phyloP scores from a whole-genome alignment of 2,329 filamentous ascomycete genomes.

The Pseudopyrenochaeta lycopersici region DNA sequence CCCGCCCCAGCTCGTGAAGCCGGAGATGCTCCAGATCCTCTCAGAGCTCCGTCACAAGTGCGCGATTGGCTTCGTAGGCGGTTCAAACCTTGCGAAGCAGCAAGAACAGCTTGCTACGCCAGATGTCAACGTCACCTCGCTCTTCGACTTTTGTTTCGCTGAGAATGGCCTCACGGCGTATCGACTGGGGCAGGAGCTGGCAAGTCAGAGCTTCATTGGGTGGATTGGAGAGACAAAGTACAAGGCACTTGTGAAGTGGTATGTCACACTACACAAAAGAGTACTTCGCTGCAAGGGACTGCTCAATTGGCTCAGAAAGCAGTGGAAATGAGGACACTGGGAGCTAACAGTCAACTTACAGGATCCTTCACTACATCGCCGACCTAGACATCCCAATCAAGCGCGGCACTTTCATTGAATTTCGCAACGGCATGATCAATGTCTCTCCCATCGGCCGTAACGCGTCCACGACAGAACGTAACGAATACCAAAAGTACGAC shows the following conservation, averaged over 20 bases:
- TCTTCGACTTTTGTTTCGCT: slow-evolving; percentile 98
- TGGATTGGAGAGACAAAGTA: slow-evolving; percentile 89
- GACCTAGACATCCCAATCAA: slow-evolving; percentile 86
- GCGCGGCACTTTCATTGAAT: slow-evolving; percentile 86
- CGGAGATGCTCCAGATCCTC: slow-evolving; percentile 86
- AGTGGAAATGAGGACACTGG: not conserved
- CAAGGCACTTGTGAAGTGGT: slow-evolving; percentile 76
- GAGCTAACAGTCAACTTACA: slow-evolving; percentile 45
- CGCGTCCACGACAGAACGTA: slow-evolving; percentile 79
- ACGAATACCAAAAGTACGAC: slow-evolving; percentile 85
- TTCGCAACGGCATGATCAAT: slow-evolving; percentile 92
- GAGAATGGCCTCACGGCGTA: slow-evolving; percentile 96
- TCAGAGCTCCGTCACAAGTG: slow-evolving; percentile 83
- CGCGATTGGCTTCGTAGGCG: slow-evolving; percentile 91
- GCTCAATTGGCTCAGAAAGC: too few species aligned
- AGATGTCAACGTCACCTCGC: slow-evolving; percentile 73
- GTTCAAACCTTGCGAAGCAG: slow-evolving; percentile 91
- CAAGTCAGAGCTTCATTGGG: slow-evolving; percentile 85
- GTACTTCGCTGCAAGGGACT: not conserved
- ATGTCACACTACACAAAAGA: slow-evolving; percentile 10
- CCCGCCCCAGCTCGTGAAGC: slow-evolving; percentile 67
- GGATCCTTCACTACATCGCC: slow-evolving; percentile 80
- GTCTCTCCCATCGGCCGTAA: slow-evolving; percentile 86
- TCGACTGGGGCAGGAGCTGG: slow-evolving; percentile 79
- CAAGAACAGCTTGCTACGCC: slow-evolving; percentile 87